Conservation (phyloP, 805 yeast genomes). For the Yamadazyma kitorensis region DNA sequence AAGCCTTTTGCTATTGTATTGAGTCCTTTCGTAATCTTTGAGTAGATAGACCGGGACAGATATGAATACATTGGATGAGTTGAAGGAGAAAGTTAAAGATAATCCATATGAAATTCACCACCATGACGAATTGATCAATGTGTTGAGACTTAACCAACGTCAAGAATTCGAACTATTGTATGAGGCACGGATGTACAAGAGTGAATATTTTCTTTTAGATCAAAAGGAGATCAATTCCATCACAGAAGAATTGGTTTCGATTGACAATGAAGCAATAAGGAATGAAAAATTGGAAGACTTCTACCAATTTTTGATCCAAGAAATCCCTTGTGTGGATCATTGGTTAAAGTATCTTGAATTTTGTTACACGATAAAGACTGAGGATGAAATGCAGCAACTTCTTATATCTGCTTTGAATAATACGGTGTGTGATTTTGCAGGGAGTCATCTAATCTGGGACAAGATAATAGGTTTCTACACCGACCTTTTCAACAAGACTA, state of each 20-base stretch:
- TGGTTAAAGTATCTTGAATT: conserved; percentile 22
- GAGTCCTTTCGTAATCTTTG: too few species aligned
- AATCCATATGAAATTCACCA: conserved; percentile 14
- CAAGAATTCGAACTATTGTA: conserved; percentile 1
- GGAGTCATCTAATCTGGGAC: conserved; percentile 11
- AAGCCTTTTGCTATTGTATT: too few species aligned
- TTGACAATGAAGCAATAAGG: conserved; percentile 10
- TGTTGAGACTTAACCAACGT: conserved; percentile 7
- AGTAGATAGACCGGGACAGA: neutral
- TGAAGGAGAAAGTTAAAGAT: conserved; percentile 7
- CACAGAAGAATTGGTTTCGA: conserved; percentile 17
- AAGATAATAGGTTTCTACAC: conserved; percentile 9
- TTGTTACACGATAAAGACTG: conserved; percentile 2
- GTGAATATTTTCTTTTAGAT: conserved; percentile 8
- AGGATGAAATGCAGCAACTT: conserved; percentile 9
- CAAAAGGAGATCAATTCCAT: conserved; percentile 16
- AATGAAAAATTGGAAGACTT: conserved; percentile 11
- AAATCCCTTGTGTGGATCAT: conserved; percentile 19
- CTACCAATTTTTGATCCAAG: conserved; percentile 15
- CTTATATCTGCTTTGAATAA: conserved; percentile 20
- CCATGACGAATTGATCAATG: conserved; percentile 17
- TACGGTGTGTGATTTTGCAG: conserved; percentile 23
- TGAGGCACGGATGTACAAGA: conserved; percentile 6
- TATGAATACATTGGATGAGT: conserved; percentile 9
- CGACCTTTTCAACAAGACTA: conserved; percentile 3